Conservation (phyloP, 768 basidiomycete genomes). For the Polyporus arcularius region DNA sequence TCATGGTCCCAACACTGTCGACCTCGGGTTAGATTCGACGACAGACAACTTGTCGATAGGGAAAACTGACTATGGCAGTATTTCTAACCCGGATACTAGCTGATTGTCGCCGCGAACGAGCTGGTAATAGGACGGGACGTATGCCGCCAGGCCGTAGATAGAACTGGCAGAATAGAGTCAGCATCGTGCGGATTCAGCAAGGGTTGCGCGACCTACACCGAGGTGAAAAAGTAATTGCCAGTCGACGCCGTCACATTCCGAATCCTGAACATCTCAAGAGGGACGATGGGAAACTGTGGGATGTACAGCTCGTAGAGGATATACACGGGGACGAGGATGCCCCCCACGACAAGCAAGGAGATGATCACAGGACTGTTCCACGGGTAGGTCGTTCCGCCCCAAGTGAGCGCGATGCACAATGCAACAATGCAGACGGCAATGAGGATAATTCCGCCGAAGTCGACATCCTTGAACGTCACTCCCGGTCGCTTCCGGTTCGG, state of each 20-base stretch:
- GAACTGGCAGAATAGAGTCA: neutral
- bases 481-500: conserved; percentile 18
- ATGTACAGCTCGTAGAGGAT: conserved; percentile 25
- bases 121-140: conserved; percentile 11
- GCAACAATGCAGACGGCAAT: conserved; percentile 26
- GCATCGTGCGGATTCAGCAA: neutral
- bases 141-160: conserved; percentile 5
- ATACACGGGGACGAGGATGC: conserved; percentile 17
- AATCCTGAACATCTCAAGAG: conserved; percentile 4
- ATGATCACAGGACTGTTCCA: conserved; percentile 25
- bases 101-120: conserved; percentile 6
- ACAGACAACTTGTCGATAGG: too few species aligned
- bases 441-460: conserved; percentile 29
- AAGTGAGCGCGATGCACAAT: conserved; percentile 29
- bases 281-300: conserved; percentile 6
- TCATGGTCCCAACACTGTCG: neutral
- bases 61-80: conserved; percentile 4
- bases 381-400: conserved; percentile 18
- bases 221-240: conserved; percentile 8
- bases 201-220: neutral
- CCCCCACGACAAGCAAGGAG: conserved; percentile 25
- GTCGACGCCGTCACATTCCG: conserved; percentile 8
- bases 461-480: conserved; percentile 18
- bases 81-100: conserved; percentile 5
- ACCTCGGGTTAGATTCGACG: too few species aligned